Conservation (phyloP, 257 asterid genomes). For the Nyctanthes arbortristis region DNA sequence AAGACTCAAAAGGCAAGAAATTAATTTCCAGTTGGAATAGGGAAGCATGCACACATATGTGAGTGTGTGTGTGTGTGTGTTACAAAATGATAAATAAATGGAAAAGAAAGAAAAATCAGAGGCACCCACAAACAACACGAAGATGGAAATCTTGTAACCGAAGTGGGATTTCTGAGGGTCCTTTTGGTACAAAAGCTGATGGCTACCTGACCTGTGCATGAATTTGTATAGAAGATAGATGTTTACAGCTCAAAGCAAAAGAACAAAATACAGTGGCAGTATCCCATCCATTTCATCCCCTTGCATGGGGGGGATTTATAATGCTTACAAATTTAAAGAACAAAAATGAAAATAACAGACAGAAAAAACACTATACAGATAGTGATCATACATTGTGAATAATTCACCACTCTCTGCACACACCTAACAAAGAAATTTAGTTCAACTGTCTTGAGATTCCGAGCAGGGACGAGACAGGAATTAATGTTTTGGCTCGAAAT, state of each 20-base stretch:
- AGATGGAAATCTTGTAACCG: slow-evolving; percentile 31
- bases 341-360: slow-evolving; percentile 27
- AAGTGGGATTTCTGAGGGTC: slow-evolving; percentile 31
- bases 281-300: slow-evolving; percentile 46
- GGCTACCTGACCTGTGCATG: slow-evolving; percentile 46
- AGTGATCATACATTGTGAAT: not conserved
- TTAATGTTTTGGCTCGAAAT: slow-evolving; percentile 17
- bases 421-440: not conserved
- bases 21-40: not conserved
- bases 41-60: too few relatives aligned
- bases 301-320: slow-evolving; percentile 45
- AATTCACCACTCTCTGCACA: not conserved
- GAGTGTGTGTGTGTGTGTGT: too few relatives aligned
- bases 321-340: slow-evolving; percentile 33
- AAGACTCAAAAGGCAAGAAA: not conserved
- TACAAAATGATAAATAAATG: not conserved
- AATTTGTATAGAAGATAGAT: slow-evolving; percentile 34
- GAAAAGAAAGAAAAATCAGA: not conserved
- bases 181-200: slow-evolving; percentile 32
- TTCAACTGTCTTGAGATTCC: slow-evolving; percentile 9
- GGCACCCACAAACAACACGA: slow-evolving; percentile 23
- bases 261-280: slow-evolving; percentile 25
- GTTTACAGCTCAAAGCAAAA: slow-evolving; percentile 38
- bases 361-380: not conserved
- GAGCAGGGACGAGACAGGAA: slow-evolving; percentile 21